These are phyloP conservation scores for Xylogone sp. DNA, from an alignment of 2,329 filamentous ascomycete genomes.

Conservation along the genomic window DNA sequence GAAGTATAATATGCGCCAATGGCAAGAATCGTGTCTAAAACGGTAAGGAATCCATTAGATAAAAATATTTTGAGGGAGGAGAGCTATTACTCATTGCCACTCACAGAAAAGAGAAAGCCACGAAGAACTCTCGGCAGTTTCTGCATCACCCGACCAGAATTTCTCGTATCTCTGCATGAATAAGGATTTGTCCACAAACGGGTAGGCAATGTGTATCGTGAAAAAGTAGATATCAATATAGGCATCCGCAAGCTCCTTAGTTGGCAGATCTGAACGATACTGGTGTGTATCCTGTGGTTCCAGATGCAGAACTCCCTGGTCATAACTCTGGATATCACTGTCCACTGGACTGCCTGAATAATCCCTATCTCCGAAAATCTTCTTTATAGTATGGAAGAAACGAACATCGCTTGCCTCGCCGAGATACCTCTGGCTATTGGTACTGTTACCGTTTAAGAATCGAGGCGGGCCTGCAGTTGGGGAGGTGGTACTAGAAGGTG, in stretches of 20 bases:
- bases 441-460: neutral
- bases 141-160: neutral
- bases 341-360: neutral
- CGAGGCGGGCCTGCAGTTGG: neutral
- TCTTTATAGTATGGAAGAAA: conserved; percentile 1
- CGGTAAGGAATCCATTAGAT: no score
- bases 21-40: neutral
- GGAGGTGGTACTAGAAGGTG: neutral
- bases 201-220: neutral
- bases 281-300: neutral
- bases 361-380: neutral
- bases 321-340: neutral
- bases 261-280: neutral
- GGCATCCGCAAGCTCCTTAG: neutral
- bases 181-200: neutral
- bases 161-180: neutral
- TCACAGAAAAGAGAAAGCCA: conserved; percentile 1
- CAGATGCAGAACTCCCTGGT: neutral
- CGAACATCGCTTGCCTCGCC: conserved; percentile 7
- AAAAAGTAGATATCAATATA: conserved; percentile 1
- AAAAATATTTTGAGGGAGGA: no score
- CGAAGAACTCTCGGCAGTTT: neutral
- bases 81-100: neutral
- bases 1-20: conserved; percentile 1
- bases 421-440: conserved; percentile 3